Evolutionary conservation across 2,329 filamentous ascomycete genomes (phyloP), one percentile per base, ranked within the genome.

Genomic region (Aspergillus texensis): DNA sequence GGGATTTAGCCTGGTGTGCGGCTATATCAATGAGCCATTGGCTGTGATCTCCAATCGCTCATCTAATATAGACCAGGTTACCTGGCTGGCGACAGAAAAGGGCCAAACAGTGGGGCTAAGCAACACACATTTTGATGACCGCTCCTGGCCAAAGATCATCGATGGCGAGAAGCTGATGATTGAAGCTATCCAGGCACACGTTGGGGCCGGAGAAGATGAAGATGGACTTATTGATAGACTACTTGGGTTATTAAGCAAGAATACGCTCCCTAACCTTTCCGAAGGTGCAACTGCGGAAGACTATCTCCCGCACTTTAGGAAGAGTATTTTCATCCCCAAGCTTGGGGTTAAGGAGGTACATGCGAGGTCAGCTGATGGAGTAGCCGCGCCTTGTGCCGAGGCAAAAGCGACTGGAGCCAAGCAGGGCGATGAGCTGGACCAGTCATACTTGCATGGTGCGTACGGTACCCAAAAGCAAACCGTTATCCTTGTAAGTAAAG

Each of bases 381-480:
- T 81, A n/a, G 80, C 75, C 41, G 70, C 73, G n/a, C 66, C 68
- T 54, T 52, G 60, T 48, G 52, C 62, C n/a, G 68, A 71, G 16
- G 48, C 6, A 9, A 52, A 21, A 34, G 16, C 19, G 48, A 34
- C 28, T 32, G 16, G 28, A 43, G 26, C 60, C 62, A 9, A 64
- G 11, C 54, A 60, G 41, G 45, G 71, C 16, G 57, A 72, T 71
- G 67, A 76, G 67, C 61, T 71, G 34, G 69, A 71, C 30, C 66
- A 68, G 43, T 70, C 68, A 32, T 77, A 83, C 71, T 66, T 76
- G 57, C 80, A 77, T 61, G 85, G 84, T 0, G 75, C 83, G 9
- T 90, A 90, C 71, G 88, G 88, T 0, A 90, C 88, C 2, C 86
- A 88, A 71, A 88, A 87, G 74, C 87, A 90, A 72, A 88, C 85